Base-by-base conservation (phyloP, 2,329 filamentous ascomycete genomes). In the Ilyonectria destructans region DNA sequence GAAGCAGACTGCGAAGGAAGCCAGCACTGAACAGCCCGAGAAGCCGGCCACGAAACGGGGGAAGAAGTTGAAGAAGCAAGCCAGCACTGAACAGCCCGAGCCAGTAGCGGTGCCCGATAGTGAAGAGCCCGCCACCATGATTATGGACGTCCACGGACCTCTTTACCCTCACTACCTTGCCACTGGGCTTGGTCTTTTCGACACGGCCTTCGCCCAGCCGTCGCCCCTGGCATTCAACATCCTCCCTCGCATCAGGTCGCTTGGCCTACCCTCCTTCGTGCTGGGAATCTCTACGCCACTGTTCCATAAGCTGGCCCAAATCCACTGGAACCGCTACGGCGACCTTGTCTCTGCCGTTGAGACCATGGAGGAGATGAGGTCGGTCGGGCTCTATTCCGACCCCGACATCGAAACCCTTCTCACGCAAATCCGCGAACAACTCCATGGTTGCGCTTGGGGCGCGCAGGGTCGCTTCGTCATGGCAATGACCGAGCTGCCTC, bases 211-310 rank as follows among this genome's bases (percentile, higher is more conserved):
- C 66, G 69, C 76, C 10, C 85, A 83, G 12, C 82, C 88, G 0
- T 94, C 92, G 1, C 83, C 86, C 0, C 83, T 92, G 1, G 84
- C 85, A 0, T 85, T 92, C 51, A 85, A 85, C 51, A 80, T 95
- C 29, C 83, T 95, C 1, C 91, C 92, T 0, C 87, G 88, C 8
- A 83, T 95, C 73, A 93, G 92, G 76, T 84, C 86, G 51, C 84
- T 93, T 0, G 92, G 93, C 2, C 85, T 92, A 1, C 87, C 89
- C 1, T 92, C 91, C 0, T 93, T 92, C 75, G 90, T 93, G 7
- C 86, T 96, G 1, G 93, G 92, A 55, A 91, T 89, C 6, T 90
- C 90, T 19, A 92, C 92, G 0, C 83, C 87, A 0, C 88, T 95
- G 48, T 95, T 93, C 83, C 91, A 92, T 76, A 85, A 89, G 56